Evolutionary conservation across 1,284 basidiomycete species (phyloP), one percentile per base, ranked within the genome.

Genomic region (Sanghuangporus baumii): DNA sequence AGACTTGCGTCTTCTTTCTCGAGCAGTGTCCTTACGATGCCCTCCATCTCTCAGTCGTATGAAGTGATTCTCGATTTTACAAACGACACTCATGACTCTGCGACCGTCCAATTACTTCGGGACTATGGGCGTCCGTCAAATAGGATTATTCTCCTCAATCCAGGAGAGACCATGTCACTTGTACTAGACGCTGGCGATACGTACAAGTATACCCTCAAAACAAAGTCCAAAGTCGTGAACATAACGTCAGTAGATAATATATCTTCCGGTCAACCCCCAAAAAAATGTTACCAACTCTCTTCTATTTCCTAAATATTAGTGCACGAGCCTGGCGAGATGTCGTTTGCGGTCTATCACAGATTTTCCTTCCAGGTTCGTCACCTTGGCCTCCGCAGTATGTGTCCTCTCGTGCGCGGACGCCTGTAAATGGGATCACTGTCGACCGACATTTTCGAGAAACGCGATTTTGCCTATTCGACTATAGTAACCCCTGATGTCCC

Each of bases 191-290:
- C 87, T 47, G 86, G 87, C 16, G 80, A 81, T 23, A 74, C 82
- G 52, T 89, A 89, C 76, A 81, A 81, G 68, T 88, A 89, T 71
- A 85, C 84, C 47, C 74, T 89, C 63, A 88, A 88, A 72, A 80
- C 79, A 66, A 81, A 79, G 65, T 79, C 81, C 57, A 85, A 83
- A 70, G 85, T 89, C 41, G 85, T 81, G 62, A 85, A 86, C 71
- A 80, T 89, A 70, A 87, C 84, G 87, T 88, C 72, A 71, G 86
- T 77, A 61, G 26, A 31, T 4, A 34, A 52, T 65, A 18, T 58
- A 34, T 59, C 57, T 64, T 20, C n/a, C 20, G 37, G 14, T 52
- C 31, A 57, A 37, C 18, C 1, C 23, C 16, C 11, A 23, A 31
- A 41, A 43, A 56, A 18, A 38, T 34, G 40, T 46, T n/a, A 46